Evolutionary conservation across 345 rosid genomes (phyloP).

Genomic region (Cochlearia excelsa): DNA sequence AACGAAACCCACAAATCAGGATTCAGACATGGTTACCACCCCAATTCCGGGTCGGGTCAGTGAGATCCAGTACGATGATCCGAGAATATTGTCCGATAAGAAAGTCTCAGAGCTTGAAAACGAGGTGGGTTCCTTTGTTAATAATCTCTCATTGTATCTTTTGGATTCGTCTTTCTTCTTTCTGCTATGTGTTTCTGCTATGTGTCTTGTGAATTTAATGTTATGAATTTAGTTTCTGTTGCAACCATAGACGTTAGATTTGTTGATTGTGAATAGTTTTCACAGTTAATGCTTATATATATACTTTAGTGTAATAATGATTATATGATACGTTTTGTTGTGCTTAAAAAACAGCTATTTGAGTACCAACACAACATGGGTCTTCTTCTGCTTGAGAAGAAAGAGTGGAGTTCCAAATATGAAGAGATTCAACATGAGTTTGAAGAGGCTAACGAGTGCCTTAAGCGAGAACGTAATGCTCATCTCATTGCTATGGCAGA

Average conservation of each 20-base stretch:
- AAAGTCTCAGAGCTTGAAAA: constrained; percentile 65
- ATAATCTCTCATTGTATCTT: not conserved
- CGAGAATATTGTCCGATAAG: constrained; percentile 38
- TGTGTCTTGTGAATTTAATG: too few relatives aligned
- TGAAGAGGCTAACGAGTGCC: constrained; percentile 56
- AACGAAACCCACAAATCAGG: constrained; percentile 40
- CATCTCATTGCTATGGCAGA: constrained; percentile 66
- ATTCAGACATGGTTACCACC: constrained; percentile 50
- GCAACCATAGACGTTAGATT: too few relatives aligned
- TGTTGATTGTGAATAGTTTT: too few relatives aligned
- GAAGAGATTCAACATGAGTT: constrained; percentile 62
- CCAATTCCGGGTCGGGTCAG: constrained; percentile 42
- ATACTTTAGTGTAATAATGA: not conserved
- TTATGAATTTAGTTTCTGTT: too few relatives aligned
- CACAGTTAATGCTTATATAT: not conserved
- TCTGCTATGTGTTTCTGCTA: not conserved
- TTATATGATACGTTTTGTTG: not conserved
- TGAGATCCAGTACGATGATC: constrained; percentile 36
- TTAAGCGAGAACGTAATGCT: constrained; percentile 69
- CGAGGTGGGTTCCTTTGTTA: constrained; percentile 50
- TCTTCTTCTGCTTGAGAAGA: constrained; percentile 85
- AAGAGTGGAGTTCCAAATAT: constrained; percentile 68
- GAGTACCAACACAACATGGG: constrained; percentile 96
- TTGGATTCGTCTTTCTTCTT: not conserved
- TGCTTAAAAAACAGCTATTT: constrained; percentile 53